Evolutionary conservation across 2,329 filamentous ascomycete genomes (phyloP), one percentile per base, ranked within the genome.

Genomic region (Rhynchosporium secalis): DNA sequence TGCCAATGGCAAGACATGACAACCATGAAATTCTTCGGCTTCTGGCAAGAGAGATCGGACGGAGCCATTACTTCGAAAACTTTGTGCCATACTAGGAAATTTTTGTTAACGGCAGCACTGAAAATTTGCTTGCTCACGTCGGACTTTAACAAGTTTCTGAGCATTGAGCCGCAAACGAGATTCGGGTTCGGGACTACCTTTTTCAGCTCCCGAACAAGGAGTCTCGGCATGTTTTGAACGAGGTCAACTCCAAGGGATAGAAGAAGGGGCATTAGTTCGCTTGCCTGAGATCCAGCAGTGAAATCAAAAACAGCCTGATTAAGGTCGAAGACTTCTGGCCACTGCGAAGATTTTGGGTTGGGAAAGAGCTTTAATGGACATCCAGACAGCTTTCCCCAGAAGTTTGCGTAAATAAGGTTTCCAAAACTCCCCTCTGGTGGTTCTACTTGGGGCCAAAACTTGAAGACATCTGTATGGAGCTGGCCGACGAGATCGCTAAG

Each of bases 1-100:
- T 29, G 56, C 62, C 5, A 74, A 65, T 4, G 70, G 72, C 6
- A 73, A 29, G 56, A 74, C 49, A 28, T 63, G 57, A 47, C 72
- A 73, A 7, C 68, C 70, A 40, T 70, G 62, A 13, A 74, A 58
- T 9, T 68, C 55, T 15, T 65, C 41, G 10, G 66, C 41, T 15
- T 63, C 67, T 43, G 29, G 28, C 3, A 26, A 4, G 33, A 33
- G 3, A 40, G 8, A 20, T 56, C 60, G 13, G 41, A 38, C 43
- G 58, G 66, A 56, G 63, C 62, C 0, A 57, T 9, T 26, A 61
- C 55, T 43, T 52, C 4, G 3, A 69, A 41, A 8, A 70, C 40
- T 4, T 54, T 52, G 10, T 55, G 33, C 13, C 68, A 59, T 8
- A 67, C 13, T 7, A 7, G 13, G 7, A 56, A 29, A 20, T 69